Evolutionary conservation across 2,329 filamentous ascomycete species (phyloP), one percentile per base, ranked within the genome.

Genomic region (Fusarium odoratissimum): DNA sequence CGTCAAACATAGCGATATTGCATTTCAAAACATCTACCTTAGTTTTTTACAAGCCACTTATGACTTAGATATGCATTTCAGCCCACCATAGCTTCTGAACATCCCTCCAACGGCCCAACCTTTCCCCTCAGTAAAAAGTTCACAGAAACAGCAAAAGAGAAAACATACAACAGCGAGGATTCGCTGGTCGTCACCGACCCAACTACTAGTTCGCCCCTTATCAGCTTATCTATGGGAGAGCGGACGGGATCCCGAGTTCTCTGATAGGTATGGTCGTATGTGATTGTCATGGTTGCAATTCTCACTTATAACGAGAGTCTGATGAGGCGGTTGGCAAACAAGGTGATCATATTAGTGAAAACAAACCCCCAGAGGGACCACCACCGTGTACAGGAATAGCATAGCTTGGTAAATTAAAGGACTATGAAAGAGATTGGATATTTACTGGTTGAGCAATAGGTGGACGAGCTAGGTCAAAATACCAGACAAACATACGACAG

Each of bases 151-250:
- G 19, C 28, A 46, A 65, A 48, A 64, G 17, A 13, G 8, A 31
- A 46, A 17, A 64, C 63, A 66, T 57, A 66, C 59, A 64, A 49
- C 49, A 66, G 49, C 49, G 60, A 41, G 63, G 63, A 64, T 57
- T 57, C 49, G 63, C 59, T 65, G 63, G 59, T 64, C 62, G 57
- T 64, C 62, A 64, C 57, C 57, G 56, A 64, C 61, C 60, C 55
- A 63, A 63, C 55, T 63, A 63, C 60, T 63, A 59, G 41, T 63
- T 40, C 42, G 54, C 60, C 60, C 25, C 25, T 63, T 63, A 63
- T 3, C 17, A 28, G 60, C 54, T 63, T 63, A 41, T 41, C 61
- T 52, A 64, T 64, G 45, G 61, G 56, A 65, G 58, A 65, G 48
- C 48, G 41, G 58, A 63, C 59, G 48, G 58, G 58, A 56, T 60